These are phyloP conservation scores for Capsicum pubescens DNA, from an alignment of 257 asterid species.

Conservation along the genomic window DNA sequence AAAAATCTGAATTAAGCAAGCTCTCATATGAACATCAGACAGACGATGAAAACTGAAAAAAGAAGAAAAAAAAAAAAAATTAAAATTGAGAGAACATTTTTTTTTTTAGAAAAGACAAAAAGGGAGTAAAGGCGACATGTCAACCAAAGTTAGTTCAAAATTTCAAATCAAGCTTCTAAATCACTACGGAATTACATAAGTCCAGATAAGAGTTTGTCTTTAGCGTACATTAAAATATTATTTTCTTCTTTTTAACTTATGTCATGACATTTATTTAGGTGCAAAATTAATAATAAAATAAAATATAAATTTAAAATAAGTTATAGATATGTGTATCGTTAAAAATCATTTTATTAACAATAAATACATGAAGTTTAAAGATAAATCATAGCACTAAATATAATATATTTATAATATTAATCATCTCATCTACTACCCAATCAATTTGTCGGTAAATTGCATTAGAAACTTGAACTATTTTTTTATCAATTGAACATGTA, in stretches of 20 bases:
- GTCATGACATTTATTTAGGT: neutral
- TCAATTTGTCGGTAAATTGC: too few relatives aligned
- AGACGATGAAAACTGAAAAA: too few relatives aligned
- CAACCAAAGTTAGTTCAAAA: neutral
- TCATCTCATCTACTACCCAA: too few relatives aligned
- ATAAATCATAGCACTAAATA: neutral
- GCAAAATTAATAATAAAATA: neutral
- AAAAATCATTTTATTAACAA: neutral
- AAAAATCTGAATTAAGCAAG: too few relatives aligned
- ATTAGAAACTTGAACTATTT: too few relatives aligned
- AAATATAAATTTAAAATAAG: neutral
- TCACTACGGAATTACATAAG: neutral
- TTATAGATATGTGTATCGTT: neutral
- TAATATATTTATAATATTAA: too few relatives aligned
- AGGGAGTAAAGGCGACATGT: neutral
- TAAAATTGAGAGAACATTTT: too few relatives aligned
- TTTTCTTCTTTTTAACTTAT: neutral
- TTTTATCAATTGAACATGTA: too few relatives aligned
- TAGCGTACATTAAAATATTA: neutral
- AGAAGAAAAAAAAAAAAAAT: too few relatives aligned
- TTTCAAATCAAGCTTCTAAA: conserved; percentile 5
- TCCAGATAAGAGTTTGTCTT: neutral
- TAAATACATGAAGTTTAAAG: neutral
- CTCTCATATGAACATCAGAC: too few relatives aligned
- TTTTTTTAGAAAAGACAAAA: too few relatives aligned